Base-by-base conservation (phyloP, 306 rosid genomes). In the Begonia masoniana region DNA sequence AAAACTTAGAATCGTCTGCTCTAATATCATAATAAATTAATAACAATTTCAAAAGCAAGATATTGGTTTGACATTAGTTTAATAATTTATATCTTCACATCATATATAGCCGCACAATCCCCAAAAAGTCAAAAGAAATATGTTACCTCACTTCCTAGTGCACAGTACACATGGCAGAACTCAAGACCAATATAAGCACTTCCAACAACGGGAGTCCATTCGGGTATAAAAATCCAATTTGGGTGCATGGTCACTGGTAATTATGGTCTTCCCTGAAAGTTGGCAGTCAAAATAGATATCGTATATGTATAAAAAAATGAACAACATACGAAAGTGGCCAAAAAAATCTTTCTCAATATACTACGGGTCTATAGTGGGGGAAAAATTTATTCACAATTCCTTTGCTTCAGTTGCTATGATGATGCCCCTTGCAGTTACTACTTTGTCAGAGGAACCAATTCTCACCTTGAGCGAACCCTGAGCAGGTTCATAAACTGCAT, bases 161-260 rank as follows among this genome's bases (percentile, higher is more conserved):
- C 99, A 0, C 95, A 85, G 68, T 91, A 91, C 43, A 91, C 99
- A 58, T 91, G 95, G 68, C 99, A 85, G 79, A 91, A 91, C 68
- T 91, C 99, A 46, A 91, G 99, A 62, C 99, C 99, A 56, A 91
- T 91, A 73, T 91, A 91, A 55, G 95, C 99, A 77, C 99, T 91
- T 62, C 99, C 99, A 5, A 91, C 88, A 21, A 91, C 84, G 24
- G 94, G 95, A 59, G 84, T 86, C 99, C 99, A 91, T 46, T 91
- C 94, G 11, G 99, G 99, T 71, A 91, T 85, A 74, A 63, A 17
- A 69, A 70, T 91, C 99, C 81, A 91, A 76, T 74, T 91, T 91
- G 54, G 84, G 96, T 51, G 99, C 99, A 62, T 91, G 99, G 72
- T 91, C 99, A 61, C 99, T 91, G 56, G 99, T 91, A 66, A 91